Conservation (phyloP, 371 early-diverging fungal genomes). For the Rhizopus stolonifer region DNA sequence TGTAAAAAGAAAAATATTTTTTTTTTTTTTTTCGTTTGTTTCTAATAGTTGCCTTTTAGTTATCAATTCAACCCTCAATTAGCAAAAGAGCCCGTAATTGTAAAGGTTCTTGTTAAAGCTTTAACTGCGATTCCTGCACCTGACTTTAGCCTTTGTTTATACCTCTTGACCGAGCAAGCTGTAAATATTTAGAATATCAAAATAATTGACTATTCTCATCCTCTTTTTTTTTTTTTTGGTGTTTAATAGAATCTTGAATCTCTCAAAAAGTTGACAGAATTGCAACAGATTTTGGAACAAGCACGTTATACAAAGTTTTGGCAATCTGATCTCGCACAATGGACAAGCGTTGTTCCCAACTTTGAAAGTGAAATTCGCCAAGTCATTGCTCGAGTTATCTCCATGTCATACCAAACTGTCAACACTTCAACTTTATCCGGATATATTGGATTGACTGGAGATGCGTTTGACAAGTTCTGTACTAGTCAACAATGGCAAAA, state of each 20-base stretch:
- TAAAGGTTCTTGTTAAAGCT: constrained; percentile 78
- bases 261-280: constrained; percentile 64
- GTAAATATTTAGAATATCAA: constrained; percentile 29
- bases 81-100: constrained; percentile 69
- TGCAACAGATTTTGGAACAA: constrained; percentile 80
- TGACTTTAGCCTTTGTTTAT: constrained; percentile 88
- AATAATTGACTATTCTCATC: background rate
- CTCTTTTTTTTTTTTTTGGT: background rate
- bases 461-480: constrained; percentile 63
- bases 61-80: constrained; percentile 88
- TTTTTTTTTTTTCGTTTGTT: too few relatives aligned
- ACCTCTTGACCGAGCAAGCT: constrained; percentile 76
- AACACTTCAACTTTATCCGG: constrained; percentile 49
- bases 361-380: constrained; percentile 77
- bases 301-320: constrained; percentile 82
- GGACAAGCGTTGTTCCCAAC: constrained; percentile 64
- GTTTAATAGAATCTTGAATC: constrained; percentile 47
- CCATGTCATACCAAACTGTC: constrained; percentile 83
- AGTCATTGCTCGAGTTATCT: constrained; percentile 71
- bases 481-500: constrained; percentile 69
- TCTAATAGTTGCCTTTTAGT: constrained; percentile 25
- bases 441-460: constrained; percentile 70
- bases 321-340: constrained; percentile 58
- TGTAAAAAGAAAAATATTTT: constrained; percentile 52
- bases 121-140: constrained; percentile 82